These are phyloP conservation scores for Penicillium coffeae DNA, from an alignment of 495 filamentous ascomycete genomes.

Conservation along the genomic window DNA sequence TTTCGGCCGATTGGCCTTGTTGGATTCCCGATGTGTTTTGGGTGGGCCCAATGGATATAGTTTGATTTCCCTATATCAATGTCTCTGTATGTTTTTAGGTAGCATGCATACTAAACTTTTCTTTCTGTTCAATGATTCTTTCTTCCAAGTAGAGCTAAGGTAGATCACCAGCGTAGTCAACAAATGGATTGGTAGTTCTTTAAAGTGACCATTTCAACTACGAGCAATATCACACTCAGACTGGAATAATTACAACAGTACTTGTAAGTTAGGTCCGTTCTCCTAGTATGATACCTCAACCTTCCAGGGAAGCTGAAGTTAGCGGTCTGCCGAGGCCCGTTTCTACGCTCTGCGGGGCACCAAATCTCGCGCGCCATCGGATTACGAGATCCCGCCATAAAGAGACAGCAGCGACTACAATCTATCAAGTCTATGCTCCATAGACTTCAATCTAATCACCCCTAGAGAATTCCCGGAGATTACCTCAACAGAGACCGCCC, in stretches of 20 bases:
- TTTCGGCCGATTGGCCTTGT: conserved; percentile 31
- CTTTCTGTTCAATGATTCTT: conserved; percentile 27
- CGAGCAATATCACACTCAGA: too few relatives aligned
- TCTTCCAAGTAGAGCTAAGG: too few relatives aligned
- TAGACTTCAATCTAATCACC: too few relatives aligned
- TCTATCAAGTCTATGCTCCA: too few relatives aligned
- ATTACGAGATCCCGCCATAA: conserved; percentile 1
- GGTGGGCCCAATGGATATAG: conserved; percentile 48
- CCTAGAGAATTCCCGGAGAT: too few relatives aligned
- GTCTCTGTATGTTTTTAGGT: conserved; percentile 42
- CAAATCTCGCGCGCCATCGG: conserved; percentile 6
- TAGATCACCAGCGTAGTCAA: too few relatives aligned
- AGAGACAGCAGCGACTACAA: background rate
- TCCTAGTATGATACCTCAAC: too few relatives aligned
- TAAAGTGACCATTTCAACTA: background rate
- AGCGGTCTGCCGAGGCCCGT: conserved; percentile 30
- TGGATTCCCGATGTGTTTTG: conserved; percentile 32
- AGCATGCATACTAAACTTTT: conserved; percentile 42
- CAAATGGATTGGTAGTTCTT: too few relatives aligned
- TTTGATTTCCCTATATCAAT: conserved; percentile 36
- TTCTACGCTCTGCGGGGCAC: conserved; percentile 19
- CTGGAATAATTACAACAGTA: too few relatives aligned
- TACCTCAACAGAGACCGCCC: background rate
- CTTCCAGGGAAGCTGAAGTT: conserved; percentile 16
- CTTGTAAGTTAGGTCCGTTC: too few relatives aligned